These are phyloP conservation scores for Cercophora samala DNA, from an alignment of 495 filamentous ascomycete genomes.

Conservation along the genomic window DNA sequence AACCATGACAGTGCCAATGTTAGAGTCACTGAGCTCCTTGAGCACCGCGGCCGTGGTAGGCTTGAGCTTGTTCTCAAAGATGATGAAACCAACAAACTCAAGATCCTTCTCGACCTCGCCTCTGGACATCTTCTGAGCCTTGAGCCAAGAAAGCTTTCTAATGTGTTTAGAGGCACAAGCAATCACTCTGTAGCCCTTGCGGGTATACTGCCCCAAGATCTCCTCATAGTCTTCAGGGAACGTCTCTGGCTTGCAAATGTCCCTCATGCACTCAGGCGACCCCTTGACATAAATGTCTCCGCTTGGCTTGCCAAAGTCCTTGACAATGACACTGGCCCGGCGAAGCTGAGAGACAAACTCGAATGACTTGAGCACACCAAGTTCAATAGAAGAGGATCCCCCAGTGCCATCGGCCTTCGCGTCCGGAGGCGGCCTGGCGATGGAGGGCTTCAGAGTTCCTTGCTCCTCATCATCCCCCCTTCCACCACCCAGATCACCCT, in stretches of 20 bases:
- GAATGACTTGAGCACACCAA: constrained; percentile 83
- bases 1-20: constrained; percentile 92
- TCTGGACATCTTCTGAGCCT: constrained; percentile 88
- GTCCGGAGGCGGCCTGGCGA: constrained; percentile 74
- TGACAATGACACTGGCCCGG: constrained; percentile 86
- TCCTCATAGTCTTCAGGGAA: constrained; percentile 91
- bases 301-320: constrained; percentile 73
- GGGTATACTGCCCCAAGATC: constrained; percentile 81
- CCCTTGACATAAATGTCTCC: constrained; percentile 93
- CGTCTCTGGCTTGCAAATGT: constrained; percentile 78
- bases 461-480: constrained; percentile 61
- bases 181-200: constrained; percentile 96
- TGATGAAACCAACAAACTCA: constrained; percentile 89
- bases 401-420: constrained; percentile 47
- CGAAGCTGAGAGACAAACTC: constrained; percentile 97
- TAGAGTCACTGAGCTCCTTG: constrained; percentile 75
- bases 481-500: constrained; percentile 64
- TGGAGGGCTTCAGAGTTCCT: constrained; percentile 68
- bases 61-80: constrained; percentile 99
- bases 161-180: constrained; percentile 89
- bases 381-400: constrained; percentile 54
- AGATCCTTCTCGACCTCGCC: constrained; percentile 76
- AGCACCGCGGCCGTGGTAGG: constrained; percentile 73
- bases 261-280: constrained; percentile 91
- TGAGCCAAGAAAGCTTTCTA: constrained; percentile 82